Conservation (phyloP, 2,329 filamentous ascomycete species). For the Trichoderma sp. region DNA sequence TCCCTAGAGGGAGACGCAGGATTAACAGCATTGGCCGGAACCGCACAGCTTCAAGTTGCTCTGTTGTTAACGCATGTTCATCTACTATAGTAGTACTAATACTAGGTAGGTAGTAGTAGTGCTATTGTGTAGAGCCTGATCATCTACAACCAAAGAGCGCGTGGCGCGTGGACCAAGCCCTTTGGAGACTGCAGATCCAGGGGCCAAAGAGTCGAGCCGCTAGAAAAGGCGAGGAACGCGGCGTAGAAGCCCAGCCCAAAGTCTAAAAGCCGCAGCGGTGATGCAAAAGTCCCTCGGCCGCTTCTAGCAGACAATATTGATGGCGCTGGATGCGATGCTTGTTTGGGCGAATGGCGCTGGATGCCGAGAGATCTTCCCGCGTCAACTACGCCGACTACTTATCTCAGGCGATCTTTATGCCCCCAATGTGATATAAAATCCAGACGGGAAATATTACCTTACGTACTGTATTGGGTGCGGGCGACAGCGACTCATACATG, state of each 20-base stretch:
- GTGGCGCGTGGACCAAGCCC: not conserved
- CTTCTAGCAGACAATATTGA: not conserved
- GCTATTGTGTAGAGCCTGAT: too few relatives aligned
- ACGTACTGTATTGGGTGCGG: not conserved
- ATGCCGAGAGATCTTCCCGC: slow-evolving; percentile 29
- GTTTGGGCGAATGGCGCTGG: slow-evolving; percentile 24
- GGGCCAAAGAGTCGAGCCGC: slow-evolving; percentile 2
- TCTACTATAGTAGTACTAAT: too few relatives aligned
- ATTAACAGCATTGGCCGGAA: not conserved
- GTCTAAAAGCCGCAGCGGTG: slow-evolving; percentile 27
- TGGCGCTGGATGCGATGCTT: slow-evolving; percentile 11
- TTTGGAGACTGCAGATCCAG: slow-evolving; percentile 11
- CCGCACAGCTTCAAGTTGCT: not conserved
- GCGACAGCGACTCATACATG: not conserved
- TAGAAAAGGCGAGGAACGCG: slow-evolving; percentile 25
- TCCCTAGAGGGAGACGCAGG: not conserved
- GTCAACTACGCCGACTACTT: slow-evolving; percentile 1
- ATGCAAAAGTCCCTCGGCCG: slow-evolving; percentile 28
- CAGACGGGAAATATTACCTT: too few relatives aligned
- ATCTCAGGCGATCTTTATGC: slow-evolving; percentile 22
- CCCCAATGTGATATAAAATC: not conserved
- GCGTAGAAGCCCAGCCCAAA: slow-evolving; percentile 19
- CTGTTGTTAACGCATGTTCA: not conserved
- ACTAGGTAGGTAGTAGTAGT: too few relatives aligned
- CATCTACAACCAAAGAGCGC: not conserved